Percentiles rank a stretch among this genome's conserved stretches.
Evolutionary conservation across 441 rosid genomes (phyloP).

Genomic region (Corymbia calophylla): DNA sequence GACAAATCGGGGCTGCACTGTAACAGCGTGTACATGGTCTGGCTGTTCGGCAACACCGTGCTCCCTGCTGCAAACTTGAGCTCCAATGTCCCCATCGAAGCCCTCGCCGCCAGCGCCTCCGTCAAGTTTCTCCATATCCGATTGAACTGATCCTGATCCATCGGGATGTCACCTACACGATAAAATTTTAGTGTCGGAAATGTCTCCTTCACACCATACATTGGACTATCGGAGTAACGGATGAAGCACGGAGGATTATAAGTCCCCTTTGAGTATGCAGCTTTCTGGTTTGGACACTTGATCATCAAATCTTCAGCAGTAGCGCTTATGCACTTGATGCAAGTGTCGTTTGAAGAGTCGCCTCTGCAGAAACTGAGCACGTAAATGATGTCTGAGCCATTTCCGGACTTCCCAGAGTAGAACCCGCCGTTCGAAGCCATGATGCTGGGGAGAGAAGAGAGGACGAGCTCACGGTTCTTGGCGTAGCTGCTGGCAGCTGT

Average conservation of each 20-base stretch:
- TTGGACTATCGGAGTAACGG: not conserved
- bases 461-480: not conserved
- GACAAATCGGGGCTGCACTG: not conserved
- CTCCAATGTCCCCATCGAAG: not conserved
- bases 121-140: not conserved
- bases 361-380: not conserved
- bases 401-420: not conserved
- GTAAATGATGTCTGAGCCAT: fast-evolving
- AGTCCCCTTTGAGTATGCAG: not conserved
- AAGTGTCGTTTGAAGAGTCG: not conserved
- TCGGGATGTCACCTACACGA: fast-evolving
- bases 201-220: not conserved
- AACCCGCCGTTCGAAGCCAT: not conserved
- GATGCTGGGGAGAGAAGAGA: not conserved
- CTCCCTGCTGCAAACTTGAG: not conserved
- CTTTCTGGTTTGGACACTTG: not conserved
- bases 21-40: not conserved
- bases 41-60: not conserved
- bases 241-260: not conserved
- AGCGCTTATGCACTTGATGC: not conserved
- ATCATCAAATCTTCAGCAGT: not conserved
- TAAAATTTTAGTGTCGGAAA: not conserved
- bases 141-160: not conserved
- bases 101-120: not conserved
- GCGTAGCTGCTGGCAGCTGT: not conserved